Base-by-base conservation (phyloP, 2,329 filamentous ascomycete genomes). In the Apiospora koreana region DNA sequence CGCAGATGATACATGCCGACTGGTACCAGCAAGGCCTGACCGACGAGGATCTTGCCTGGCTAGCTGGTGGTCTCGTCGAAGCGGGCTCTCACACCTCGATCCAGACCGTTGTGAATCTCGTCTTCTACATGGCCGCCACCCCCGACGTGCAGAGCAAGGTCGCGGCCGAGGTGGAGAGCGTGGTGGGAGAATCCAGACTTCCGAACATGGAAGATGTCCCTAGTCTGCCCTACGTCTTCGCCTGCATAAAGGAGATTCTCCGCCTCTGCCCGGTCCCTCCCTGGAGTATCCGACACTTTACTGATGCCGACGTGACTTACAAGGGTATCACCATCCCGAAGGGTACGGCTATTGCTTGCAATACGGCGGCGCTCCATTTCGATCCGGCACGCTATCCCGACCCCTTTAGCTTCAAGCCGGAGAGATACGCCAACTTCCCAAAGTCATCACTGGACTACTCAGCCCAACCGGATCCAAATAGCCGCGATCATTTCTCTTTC, bases 281-380 rank as follows among this genome's bases (percentile, higher is more conserved):
- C 72, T 80, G 81, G 8, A n/a, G n/a, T n/a, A 80, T 82, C 2
- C 80, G 80, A 25, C 84, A 86, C 70, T 83, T 82, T 5, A 79
- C 80, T 0, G 84, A 81, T 4, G 79, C 81, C 65, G 83, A 86
- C 65, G 83, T 86, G 31, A 74, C 77, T 21, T 86, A 85, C 74
- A 81, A 81, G 69, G 81, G 82, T 43, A 83, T 83, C 70, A 75
- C 80, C 23, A 86, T 86, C 28, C 84, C 85, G 1, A 79, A 81
- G 41, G 83, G 81, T 0, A 83, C 84, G 0, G 81, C n/a, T 82
- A 0, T 76, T 87, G 0, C 69, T 76, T 5, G 75, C 14, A 75
- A 81, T 35, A 83, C 82, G 41, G 65, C 31, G 23, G 73, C 73
- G 65, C 48, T 77, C 6, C 71, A 74, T 42, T 73, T 69, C 64